Conservation (phyloP, 345 rosid genomes). For the Eucalyptus camaldulensis region DNA sequence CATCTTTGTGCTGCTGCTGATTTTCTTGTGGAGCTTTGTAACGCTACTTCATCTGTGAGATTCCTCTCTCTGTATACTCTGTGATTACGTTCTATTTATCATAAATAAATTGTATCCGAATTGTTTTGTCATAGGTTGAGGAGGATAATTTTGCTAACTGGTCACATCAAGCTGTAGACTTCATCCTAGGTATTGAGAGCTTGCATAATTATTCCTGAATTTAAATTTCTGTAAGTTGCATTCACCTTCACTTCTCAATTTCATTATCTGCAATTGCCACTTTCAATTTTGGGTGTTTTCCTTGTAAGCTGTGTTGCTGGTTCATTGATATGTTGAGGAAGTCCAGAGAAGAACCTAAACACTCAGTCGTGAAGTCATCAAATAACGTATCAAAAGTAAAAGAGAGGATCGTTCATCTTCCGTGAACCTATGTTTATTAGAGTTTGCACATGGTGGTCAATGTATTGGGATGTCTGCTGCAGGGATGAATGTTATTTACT, state of each 20-base stretch:
- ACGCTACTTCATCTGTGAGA: slow-evolving; percentile 33
- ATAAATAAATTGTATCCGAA: not conserved
- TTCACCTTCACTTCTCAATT: not conserved
- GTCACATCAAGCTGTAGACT: slow-evolving; percentile 94
- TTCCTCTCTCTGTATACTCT: not conserved
- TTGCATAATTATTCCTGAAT: not conserved
- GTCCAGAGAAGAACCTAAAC: not conserved
- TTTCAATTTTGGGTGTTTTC: not conserved
- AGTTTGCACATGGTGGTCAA: not conserved
- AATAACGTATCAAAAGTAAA: not conserved
- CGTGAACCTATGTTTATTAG: not conserved
- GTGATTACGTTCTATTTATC: not conserved
- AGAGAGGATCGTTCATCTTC: not conserved
- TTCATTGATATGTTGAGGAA: not conserved
- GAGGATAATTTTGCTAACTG: slow-evolving; percentile 52
- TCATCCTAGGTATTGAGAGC: slow-evolving; percentile 48
- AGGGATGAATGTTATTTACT: not conserved
- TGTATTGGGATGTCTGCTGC: not conserved
- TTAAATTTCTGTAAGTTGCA: not conserved
- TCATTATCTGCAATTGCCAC: not conserved
- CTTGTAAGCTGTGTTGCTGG: not conserved
- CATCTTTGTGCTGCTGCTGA: slow-evolving; percentile 64
- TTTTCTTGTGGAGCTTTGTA: slow-evolving; percentile 71
- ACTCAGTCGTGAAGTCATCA: not conserved
- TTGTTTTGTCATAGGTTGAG: slow-evolving; percentile 15